Percentiles rank a stretch among this genome's conserved stretches.
These are phyloP conservation scores for Quercus berberidifolia DNA, from an alignment of 306 rosid species.

Conservation along the genomic window DNA sequence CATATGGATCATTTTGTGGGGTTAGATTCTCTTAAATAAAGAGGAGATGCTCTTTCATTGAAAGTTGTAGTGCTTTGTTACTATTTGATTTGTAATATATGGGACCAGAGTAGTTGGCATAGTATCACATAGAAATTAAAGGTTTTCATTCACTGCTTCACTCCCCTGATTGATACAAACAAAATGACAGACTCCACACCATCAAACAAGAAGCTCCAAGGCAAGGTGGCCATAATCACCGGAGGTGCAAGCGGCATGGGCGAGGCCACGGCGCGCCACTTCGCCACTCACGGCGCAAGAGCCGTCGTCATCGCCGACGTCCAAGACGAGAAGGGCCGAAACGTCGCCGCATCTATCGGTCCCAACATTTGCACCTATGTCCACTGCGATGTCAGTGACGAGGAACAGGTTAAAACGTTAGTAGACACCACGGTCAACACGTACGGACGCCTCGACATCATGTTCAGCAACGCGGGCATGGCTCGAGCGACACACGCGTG, in stretches of 20 bases:
- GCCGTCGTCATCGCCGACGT: conserved; percentile 53
- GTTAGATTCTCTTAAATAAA: too few species aligned
- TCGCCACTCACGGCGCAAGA: conserved; percentile 34
- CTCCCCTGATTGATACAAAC: too few species aligned
- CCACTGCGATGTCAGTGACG: conserved; percentile 52
- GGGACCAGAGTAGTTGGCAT: too few species aligned
- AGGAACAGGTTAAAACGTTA: conserved; percentile 39
- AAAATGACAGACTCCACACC: conserved; percentile 13
- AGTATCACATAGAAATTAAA: too few species aligned
- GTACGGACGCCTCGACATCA: conserved; percentile 42
- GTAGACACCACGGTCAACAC: conserved; percentile 33
- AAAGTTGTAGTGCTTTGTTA: too few species aligned
- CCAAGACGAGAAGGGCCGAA: conserved; percentile 37
- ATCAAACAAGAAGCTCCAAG: conserved; percentile 14
- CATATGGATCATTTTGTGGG: too few species aligned
- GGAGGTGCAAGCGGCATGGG: conserved; percentile 72
- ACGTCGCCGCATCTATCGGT: conserved; percentile 44
- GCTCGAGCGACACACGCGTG: neutral
- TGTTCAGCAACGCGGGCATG: conserved; percentile 60
- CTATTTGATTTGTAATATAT: too few species aligned
- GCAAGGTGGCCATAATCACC: conserved; percentile 52
- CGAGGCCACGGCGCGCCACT: conserved; percentile 43
- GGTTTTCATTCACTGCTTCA: too few species aligned
- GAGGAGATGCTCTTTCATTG: too few species aligned
- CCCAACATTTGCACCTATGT: conserved; percentile 27